Evolutionary conservation across 257 asterid species (phyloP).

Genomic region (Echites panduratus): DNA sequence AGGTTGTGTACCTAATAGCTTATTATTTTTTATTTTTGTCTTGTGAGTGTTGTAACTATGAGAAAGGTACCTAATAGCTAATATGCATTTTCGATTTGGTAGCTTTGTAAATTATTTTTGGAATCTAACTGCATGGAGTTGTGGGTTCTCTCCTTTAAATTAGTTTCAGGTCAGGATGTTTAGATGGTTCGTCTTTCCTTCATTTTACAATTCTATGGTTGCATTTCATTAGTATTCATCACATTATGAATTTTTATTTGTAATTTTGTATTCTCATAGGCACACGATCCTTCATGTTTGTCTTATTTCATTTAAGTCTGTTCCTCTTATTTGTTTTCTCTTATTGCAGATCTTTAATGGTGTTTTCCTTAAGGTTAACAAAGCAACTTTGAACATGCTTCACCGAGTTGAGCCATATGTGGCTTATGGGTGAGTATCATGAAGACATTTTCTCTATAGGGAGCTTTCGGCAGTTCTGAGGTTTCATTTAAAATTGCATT

Average conservation of each 20-base stretch:
- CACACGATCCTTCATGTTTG: neutral
- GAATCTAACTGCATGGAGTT: neutral
- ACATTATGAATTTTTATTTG: neutral
- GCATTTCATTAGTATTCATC: neutral
- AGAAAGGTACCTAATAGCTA: too few species aligned
- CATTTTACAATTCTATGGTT: neutral
- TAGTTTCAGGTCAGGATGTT: neutral
- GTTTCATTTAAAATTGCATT: neutral
- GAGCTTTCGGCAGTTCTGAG: neutral
- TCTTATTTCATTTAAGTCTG: neutral
- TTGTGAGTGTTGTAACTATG: neutral
- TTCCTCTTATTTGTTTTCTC: neutral
- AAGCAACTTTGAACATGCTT: slow-evolving; percentile 69
- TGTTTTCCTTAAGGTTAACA: slow-evolving; percentile 67
- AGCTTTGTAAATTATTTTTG: neutral
- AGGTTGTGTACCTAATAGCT: neutral
- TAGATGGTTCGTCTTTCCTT: neutral
- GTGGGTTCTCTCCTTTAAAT: neutral
- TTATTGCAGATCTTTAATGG: slow-evolving; percentile 59
- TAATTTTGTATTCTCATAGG: neutral
- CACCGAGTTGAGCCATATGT: slow-evolving; percentile 78
- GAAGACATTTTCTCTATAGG: neutral
- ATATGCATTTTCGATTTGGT: neutral
- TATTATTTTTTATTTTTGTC: too few species aligned
- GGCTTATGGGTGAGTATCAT: slow-evolving; percentile 44